Percentiles rank a stretch among this genome's conserved stretches.
Evolutionary conservation across 2,329 filamentous ascomycete species (phyloP).

Genomic region (Teratosphaeria gauchensis): DNA sequence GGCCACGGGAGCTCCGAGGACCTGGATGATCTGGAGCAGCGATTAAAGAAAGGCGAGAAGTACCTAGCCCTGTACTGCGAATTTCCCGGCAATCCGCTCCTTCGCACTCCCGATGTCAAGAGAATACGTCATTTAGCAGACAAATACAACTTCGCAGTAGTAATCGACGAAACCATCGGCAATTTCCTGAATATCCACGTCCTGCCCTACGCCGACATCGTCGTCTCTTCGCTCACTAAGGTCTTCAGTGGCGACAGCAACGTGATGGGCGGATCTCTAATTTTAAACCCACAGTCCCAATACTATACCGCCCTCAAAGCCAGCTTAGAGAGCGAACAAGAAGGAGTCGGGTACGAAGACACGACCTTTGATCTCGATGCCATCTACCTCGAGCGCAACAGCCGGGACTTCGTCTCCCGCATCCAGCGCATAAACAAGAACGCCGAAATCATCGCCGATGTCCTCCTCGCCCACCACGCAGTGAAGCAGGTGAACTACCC

Average conservation of each 20-base stretch:
- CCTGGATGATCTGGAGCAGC: conserved; percentile 69
- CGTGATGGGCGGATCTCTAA: conserved; percentile 78
- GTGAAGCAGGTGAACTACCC: conserved; percentile 83
- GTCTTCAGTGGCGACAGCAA: conserved; percentile 97
- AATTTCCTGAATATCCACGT: conserved; percentile 96
- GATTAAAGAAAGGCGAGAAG: conserved; percentile 61
- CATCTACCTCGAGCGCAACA: conserved; percentile 93
- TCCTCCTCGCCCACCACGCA: conserved; percentile 51
- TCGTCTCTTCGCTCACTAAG: conserved; percentile 92
- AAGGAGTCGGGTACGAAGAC: conserved; percentile 59
- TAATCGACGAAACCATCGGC: conserved; percentile 92
- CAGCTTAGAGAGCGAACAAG: conserved; percentile 36
- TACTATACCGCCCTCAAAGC: conserved; percentile 63
- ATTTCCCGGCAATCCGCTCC: conserved; percentile 84
- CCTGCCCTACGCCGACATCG: conserved; percentile 76
- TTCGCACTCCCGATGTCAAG: conserved; percentile 72
- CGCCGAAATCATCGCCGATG: conserved; percentile 68
- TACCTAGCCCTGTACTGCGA: conserved; percentile 86
- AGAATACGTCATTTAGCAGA: conserved; percentile 76
- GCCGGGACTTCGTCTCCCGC: conserved; percentile 75
- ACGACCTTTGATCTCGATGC: conserved; percentile 91
- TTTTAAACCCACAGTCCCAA: conserved; percentile 56
- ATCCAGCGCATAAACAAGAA: conserved; percentile 79
- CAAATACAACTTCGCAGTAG: conserved; percentile 75
- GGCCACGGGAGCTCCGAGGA: conserved; percentile 69